These are phyloP conservation scores for Kodamaea fungicola DNA, from an alignment of 1,139 yeast species.

Conservation along the genomic window DNA sequence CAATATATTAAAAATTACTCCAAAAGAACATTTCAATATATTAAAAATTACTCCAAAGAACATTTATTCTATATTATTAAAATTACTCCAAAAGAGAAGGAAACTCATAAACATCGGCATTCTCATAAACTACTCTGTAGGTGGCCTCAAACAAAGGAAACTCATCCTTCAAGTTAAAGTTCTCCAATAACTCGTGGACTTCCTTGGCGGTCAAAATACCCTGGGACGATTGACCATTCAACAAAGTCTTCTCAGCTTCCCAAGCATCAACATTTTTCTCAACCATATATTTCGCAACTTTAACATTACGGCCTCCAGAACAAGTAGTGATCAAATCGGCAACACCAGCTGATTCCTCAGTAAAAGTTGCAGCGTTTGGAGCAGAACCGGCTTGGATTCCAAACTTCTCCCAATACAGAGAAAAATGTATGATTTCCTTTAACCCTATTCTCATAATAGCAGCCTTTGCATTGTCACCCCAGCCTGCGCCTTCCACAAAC, in stretches of 20 bases:
- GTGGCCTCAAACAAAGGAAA: constrained; percentile 89
- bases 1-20: too few relatives aligned
- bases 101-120: constrained; percentile 58
- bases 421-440: constrained; percentile 68
- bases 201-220: constrained; percentile 88
- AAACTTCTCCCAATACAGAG: constrained; percentile 54
- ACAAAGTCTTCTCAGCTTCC: constrained; percentile 75
- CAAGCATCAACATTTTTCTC: constrained; percentile 65
- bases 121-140: constrained; percentile 74
- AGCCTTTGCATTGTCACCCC: constrained; percentile 98
- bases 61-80: too few relatives aligned
- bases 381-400: constrained; percentile 66
- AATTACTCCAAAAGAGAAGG: constrained; percentile 56
- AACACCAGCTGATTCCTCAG: constrained; percentile 92
- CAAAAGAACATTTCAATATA: too few relatives aligned
- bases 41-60: too few relatives aligned
- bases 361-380: constrained; percentile 72
- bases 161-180: constrained; percentile 57
- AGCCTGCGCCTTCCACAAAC: constrained; percentile 90
- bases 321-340: constrained; percentile 96
- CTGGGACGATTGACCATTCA: constrained; percentile 94
- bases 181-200: constrained; percentile 76
- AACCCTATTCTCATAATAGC: constrained; percentile 94
- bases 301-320: constrained; percentile 92
- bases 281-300: constrained; percentile 79